These are phyloP conservation scores for Dioscorea dumetorum DNA, from an alignment of 106 monocot species.

Conservation along the genomic window DNA sequence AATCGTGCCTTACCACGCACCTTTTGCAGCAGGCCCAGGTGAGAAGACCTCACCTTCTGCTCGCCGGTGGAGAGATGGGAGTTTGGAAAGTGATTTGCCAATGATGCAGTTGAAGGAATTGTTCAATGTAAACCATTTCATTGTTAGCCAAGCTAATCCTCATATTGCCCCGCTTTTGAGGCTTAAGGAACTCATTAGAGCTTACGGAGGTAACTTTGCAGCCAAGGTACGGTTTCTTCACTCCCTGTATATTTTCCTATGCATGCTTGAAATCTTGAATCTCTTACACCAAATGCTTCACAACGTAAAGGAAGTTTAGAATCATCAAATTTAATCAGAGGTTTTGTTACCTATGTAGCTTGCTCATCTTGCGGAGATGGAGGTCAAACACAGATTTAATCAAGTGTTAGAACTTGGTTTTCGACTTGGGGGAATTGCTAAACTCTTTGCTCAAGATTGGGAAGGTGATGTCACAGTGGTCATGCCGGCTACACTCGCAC, in stretches of 20 bases:
- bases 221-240: conserved; percentile 55
- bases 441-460: conserved; percentile 97
- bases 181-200: conserved; percentile 79
- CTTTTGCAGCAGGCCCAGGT: conserved; percentile 35
- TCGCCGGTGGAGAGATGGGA: conserved; percentile 93
- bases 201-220: conserved; percentile 84
- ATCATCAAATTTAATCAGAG: neutral
- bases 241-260: no score
- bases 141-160: conserved; percentile 97
- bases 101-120: conserved; percentile 90
- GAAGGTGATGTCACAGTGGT: conserved; percentile 94
- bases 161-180: conserved; percentile 87
- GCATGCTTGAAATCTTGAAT: no score
- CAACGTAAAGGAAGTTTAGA: no score
- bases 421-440: conserved; percentile 79
- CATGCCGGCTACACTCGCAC: conserved; percentile 93
- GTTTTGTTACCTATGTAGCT: conserved; percentile 35
- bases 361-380: conserved; percentile 89
- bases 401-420: conserved; percentile 88
- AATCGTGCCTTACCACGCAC: conserved; percentile 76
- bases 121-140: conserved; percentile 98
- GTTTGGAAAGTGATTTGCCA: conserved; percentile 93
- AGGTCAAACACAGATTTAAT: conserved; percentile 95
- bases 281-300: no score
- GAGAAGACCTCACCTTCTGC: conserved; percentile 19